These are phyloP conservation scores for Cladochytrium replicatum DNA, from an alignment of 192 early-diverging fungal genomes.

Conservation along the genomic window DNA sequence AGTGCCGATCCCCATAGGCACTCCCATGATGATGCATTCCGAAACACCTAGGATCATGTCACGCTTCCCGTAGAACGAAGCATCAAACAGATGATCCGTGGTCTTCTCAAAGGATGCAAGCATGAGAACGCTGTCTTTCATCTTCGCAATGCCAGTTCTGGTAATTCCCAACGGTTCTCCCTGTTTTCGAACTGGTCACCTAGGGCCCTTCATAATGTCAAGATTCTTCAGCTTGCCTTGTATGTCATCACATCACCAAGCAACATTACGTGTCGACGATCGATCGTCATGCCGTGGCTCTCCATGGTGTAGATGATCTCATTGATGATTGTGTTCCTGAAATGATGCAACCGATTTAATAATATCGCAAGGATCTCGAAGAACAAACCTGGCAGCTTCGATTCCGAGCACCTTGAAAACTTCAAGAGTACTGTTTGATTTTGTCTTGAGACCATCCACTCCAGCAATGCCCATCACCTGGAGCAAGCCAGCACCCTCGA, in stretches of 20 bases:
- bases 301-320: conserved; percentile 83
- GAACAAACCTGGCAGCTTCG: conserved; percentile 71
- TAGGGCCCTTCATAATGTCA: no score
- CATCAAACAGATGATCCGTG: conserved; percentile 97
- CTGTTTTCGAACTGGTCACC: conserved; percentile 18
- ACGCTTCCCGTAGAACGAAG: conserved; percentile 86
- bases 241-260: conserved; percentile 96
- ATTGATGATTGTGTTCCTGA: conserved; percentile 70
- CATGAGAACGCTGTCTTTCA: conserved; percentile 99
- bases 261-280: conserved; percentile 91
- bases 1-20: conserved; percentile 93
- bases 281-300: conserved; percentile 87
- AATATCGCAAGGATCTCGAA: conserved; percentile 1
- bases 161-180: conserved; percentile 98
- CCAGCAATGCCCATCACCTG: conserved; percentile 87
- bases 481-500: conserved; percentile 88
- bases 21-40: conserved; percentile 99
- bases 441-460: conserved; percentile 65
- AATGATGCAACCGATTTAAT: neutral
- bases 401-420: conserved; percentile 83
- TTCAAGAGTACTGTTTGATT: conserved; percentile 91
- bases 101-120: conserved; percentile 99
- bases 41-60: conserved; percentile 94
- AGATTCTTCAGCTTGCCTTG: conserved; percentile 46
- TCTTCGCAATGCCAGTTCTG: conserved; percentile 97